Conservation (phyloP, 345 rosid genomes). For the Ricinus communis region DNA sequence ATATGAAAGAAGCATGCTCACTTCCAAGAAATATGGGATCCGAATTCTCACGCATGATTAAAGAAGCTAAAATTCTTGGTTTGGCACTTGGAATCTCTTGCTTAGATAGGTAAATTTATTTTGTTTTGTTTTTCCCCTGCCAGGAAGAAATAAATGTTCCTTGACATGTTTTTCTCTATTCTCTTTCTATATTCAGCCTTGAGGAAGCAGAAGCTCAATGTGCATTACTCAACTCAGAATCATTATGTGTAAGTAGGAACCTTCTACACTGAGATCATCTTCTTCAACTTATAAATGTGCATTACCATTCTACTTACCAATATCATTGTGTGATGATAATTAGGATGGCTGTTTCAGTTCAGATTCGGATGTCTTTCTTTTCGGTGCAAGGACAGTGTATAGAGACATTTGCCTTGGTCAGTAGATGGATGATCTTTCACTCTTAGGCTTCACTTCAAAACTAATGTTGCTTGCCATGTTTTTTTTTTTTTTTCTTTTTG, state of each 20-base stretch:
- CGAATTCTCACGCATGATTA: slow-evolving; percentile 81
- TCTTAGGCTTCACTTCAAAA: slow-evolving; percentile 5
- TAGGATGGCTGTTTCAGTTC: slow-evolving; percentile 95
- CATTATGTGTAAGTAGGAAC: slow-evolving; percentile 67
- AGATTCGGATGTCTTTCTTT: slow-evolving; percentile 91
- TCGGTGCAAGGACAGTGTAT: slow-evolving; percentile 91
- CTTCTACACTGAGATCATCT: slow-evolving; percentile 5
- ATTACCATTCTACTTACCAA: not conserved
- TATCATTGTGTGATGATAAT: slow-evolving; percentile 22
- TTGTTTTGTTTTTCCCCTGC: not conserved
- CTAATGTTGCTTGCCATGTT: slow-evolving; percentile 22
- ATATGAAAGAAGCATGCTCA: slow-evolving; percentile 47
- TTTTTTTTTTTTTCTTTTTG: too few relatives aligned
- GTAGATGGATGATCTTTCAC: slow-evolving; percentile 17
- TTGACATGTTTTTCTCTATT: slow-evolving; percentile 1
- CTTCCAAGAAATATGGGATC: slow-evolving; percentile 88
- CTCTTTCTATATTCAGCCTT: slow-evolving; percentile 46
- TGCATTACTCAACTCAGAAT: slow-evolving; percentile 74
- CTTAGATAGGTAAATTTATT: slow-evolving; percentile 71
- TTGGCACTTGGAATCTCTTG: slow-evolving; percentile 81
- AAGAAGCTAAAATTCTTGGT: slow-evolving; percentile 79
- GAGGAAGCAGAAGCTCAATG: slow-evolving; percentile 99
- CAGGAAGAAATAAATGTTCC: not conserved
- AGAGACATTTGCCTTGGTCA: slow-evolving; percentile 86
- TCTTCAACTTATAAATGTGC: slow-evolving; percentile 10